These are phyloP conservation scores for Solanum virginianum DNA, from an alignment of 257 asterid genomes.

Conservation along the genomic window DNA sequence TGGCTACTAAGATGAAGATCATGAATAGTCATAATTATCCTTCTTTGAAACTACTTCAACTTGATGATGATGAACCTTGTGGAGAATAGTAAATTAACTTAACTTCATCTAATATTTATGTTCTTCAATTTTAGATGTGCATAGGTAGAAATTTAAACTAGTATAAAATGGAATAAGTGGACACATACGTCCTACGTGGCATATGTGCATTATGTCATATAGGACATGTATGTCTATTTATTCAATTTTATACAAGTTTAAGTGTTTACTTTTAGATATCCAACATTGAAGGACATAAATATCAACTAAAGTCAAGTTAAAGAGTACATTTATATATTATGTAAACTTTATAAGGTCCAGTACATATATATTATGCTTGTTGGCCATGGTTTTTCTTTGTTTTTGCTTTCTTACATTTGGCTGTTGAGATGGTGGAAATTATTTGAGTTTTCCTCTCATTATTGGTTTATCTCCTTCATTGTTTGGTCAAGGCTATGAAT, in stretches of 20 bases:
- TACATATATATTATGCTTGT: neutral
- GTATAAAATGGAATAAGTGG: neutral
- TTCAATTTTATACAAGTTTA: neutral
- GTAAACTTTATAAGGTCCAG: neutral
- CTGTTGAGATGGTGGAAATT: neutral
- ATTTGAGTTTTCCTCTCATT: slow-evolving; percentile 2
- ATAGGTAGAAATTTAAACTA: neutral
- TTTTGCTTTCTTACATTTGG: neutral
- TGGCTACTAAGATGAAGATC: slow-evolving; percentile 5
- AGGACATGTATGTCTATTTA: neutral
- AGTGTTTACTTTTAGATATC: neutral
- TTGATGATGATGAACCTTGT: neutral
- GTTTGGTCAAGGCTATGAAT: slow-evolving; percentile 10
- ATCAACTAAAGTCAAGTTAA: neutral
- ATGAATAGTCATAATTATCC: neutral
- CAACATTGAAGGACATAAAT: neutral
- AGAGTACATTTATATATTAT: neutral
- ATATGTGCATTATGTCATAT: neutral
- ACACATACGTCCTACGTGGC: neutral
- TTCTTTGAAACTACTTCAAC: neutral
- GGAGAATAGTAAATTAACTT: neutral
- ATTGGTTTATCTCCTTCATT: neutral
- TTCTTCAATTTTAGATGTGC: neutral
- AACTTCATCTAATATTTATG: neutral
- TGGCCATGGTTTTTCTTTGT: neutral